Conservation (phyloP, 805 yeast species). For the Sungouiozyma ichnusensis region DNA sequence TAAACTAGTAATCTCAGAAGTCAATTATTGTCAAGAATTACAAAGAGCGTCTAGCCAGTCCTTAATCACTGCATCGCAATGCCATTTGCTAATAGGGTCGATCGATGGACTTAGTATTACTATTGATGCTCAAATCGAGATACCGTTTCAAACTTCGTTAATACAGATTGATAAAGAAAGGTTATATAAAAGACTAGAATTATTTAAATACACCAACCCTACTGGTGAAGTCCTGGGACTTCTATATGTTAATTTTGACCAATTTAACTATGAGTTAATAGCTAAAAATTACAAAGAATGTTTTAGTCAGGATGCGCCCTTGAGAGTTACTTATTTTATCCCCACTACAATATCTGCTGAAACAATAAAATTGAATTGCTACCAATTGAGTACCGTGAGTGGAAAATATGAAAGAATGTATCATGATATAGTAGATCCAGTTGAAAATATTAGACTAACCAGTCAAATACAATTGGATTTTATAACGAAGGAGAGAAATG, state of each 20-base stretch:
- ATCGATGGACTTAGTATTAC: too few relatives aligned
- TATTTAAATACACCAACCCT: neutral
- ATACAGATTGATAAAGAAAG: neutral
- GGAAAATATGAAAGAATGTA: neutral
- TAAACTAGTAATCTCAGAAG: slow-evolving; percentile 7
- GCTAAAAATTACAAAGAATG: neutral
- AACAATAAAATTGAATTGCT: neutral
- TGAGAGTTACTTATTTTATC: neutral
- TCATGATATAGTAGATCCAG: neutral
- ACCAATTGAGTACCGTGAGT: neutral
- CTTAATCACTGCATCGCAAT: slow-evolving; percentile 7
- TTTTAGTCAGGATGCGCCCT: neutral
- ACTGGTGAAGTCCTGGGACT: neutral
- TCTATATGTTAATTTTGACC: neutral
- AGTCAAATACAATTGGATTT: neutral
- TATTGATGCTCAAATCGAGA: neutral
- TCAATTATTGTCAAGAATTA: slow-evolving; percentile 8
- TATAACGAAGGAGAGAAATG: neutral
- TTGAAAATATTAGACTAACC: neutral
- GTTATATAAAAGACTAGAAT: neutral
- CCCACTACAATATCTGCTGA: neutral
- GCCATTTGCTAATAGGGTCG: slow-evolving; percentile 10
- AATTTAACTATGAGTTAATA: neutral
- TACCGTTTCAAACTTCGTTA: slow-evolving; percentile 10
- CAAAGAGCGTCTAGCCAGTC: neutral